A percentile compares a stretch with the other conserved stretches of the same genome.
Conservation (phyloP, 768 basidiomycete genomes). For the Mycena epipterygia region DNA sequence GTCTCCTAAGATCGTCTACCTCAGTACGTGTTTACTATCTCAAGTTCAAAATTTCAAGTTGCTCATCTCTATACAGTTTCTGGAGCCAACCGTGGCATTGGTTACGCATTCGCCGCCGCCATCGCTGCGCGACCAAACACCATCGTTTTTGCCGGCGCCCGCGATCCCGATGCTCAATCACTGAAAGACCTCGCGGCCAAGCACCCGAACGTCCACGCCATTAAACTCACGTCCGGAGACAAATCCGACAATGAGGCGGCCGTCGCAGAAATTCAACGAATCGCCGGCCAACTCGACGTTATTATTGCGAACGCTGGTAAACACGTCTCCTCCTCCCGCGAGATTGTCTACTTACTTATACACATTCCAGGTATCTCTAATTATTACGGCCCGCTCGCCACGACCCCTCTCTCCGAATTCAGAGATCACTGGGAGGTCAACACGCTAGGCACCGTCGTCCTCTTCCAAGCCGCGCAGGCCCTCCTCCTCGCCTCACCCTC, state of each 20-base stretch:
- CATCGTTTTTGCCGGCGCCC: background rate
- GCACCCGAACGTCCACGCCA: background rate
- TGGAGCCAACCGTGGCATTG: background rate
- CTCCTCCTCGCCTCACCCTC: conserved; percentile 1
- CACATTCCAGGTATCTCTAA: too few relatives aligned
- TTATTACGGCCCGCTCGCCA: background rate
- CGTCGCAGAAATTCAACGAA: background rate
- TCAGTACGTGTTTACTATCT: too few relatives aligned
- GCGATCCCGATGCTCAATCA: background rate
- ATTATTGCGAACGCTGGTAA: too few relatives aligned
- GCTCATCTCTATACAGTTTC: background rate
- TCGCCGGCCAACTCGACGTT: too few relatives aligned
- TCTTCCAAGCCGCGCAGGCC: background rate
- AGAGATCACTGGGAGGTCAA: background rate
- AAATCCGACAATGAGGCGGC: background rate
- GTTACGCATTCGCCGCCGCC: background rate
- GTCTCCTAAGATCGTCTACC: too few relatives aligned
- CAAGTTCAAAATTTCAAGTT: too few relatives aligned
- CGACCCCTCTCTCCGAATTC: background rate
- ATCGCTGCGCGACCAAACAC: background rate
- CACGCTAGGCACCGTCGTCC: background rate
- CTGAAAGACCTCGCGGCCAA: background rate
- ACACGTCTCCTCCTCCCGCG: background rate
- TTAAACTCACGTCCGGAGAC: background rate
- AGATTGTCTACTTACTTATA: background rate